These are phyloP conservation scores for Strigomonas galati DNA, from an alignment of 208 protist genomes.

Conservation along the genomic window DNA sequence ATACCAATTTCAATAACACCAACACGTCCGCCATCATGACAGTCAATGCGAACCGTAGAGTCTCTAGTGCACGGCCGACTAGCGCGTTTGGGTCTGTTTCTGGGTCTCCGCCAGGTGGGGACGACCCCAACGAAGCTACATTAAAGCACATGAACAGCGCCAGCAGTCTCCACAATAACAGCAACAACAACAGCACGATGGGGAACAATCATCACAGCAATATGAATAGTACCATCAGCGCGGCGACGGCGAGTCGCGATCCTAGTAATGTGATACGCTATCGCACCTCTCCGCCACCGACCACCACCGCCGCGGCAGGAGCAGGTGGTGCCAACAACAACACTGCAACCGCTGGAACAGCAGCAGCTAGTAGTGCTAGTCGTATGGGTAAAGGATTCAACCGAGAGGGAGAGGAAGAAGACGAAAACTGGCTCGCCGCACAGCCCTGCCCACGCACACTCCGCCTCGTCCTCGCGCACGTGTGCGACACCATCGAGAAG, in stretches of 20 bases:
- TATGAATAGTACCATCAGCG: neutral
- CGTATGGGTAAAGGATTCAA: neutral
- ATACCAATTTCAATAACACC: too few relatives aligned
- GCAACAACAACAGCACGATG: too few relatives aligned
- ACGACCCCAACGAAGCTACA: too few relatives aligned
- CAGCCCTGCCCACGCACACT: constrained; percentile 85
- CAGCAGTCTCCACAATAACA: too few relatives aligned
- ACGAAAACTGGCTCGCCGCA: constrained; percentile 44
- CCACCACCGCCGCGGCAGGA: neutral
- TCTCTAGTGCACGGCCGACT: neutral
- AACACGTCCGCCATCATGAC: too few relatives aligned
- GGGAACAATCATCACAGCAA: too few relatives aligned
- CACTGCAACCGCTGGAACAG: too few relatives aligned
- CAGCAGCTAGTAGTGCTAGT: too few relatives aligned
- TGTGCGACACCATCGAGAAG: constrained; percentile 48
- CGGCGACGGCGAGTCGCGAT: neutral
- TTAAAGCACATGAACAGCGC: too few relatives aligned
- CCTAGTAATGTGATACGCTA: neutral
- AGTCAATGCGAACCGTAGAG: neutral
- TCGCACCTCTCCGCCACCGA: neutral
- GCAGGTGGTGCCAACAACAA: neutral
- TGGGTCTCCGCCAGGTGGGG: too few relatives aligned
- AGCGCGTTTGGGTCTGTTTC: too few relatives aligned
- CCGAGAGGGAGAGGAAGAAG: constrained; percentile 26
- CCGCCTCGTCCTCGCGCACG: constrained; percentile 67